phyloP scores from a whole-genome alignment of 371 early-diverging fungal genomes.

The Coemansia sp. region DNA sequence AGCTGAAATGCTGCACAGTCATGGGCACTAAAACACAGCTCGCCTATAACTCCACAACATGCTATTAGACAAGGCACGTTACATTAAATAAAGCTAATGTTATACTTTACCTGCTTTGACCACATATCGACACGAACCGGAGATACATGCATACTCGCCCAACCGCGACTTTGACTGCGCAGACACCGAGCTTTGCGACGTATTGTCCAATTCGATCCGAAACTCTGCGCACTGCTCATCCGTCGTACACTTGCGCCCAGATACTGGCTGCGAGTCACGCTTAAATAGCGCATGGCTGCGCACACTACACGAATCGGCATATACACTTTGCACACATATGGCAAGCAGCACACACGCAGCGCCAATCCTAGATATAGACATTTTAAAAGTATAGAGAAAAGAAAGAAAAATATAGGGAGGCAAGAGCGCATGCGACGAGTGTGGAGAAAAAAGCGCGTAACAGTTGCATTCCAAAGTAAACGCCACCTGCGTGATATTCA shows the following conservation, averaged over 20 bases:
- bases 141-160: slow-evolving; percentile 54
- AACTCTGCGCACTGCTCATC: slow-evolving; percentile 29
- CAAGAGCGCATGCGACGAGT: too few relatives aligned
- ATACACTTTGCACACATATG: too few relatives aligned
- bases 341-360: too few relatives aligned
- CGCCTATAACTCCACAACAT: slow-evolving; percentile 24
- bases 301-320: too few relatives aligned
- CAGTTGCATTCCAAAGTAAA: too few relatives aligned
- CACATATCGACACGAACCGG: slow-evolving; percentile 44
- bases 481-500: too few relatives aligned
- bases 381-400: too few relatives aligned
- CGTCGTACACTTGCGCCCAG: slow-evolving; percentile 24
- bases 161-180: slow-evolving; percentile 17
- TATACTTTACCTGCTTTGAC: slow-evolving; percentile 44
- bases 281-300: not conserved
- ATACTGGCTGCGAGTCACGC: slow-evolving; percentile 4
- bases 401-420: too few relatives aligned
- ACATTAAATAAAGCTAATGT: too few relatives aligned
- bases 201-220: slow-evolving; percentile 4
- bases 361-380: too few relatives aligned
- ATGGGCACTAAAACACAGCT: slow-evolving; percentile 53
- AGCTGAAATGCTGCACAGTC: slow-evolving; percentile 63
- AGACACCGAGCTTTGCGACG: not conserved
- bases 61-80: too few relatives aligned
- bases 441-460: too few relatives aligned